These are phyloP conservation scores for Geranium rotundifolium DNA, from an alignment of 345 rosid species.

Conservation along the genomic window DNA sequence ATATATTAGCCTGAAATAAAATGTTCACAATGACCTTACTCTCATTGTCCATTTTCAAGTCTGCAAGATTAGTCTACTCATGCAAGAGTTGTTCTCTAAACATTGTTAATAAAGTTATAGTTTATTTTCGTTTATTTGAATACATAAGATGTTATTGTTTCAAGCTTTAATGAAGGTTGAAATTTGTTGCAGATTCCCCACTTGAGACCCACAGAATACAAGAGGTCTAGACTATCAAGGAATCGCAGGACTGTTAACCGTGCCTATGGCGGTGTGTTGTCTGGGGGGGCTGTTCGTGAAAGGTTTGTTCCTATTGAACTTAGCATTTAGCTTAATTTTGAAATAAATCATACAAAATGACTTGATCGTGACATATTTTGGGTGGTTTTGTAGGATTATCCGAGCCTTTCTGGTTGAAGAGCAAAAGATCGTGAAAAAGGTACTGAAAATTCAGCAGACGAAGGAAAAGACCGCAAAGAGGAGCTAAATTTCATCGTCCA, in stretches of 20 bases:
- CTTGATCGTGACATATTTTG: neutral
- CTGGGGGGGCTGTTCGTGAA: constrained; percentile 62
- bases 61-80: no score
- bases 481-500: neutral
- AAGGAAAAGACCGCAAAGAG: constrained; percentile 46
- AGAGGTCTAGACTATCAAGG: constrained; percentile 49
- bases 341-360: neutral
- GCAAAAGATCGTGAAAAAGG: constrained; percentile 32
- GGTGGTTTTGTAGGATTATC: constrained; percentile 30
- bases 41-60: no score
- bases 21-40: no score
- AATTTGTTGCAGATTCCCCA: constrained; percentile 47
- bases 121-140: no score
- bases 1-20: no score
- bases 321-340: neutral
- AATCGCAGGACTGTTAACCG: constrained; percentile 23
- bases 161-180: neutral
- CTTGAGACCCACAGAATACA: constrained; percentile 67
- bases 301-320: constrained; percentile 26
- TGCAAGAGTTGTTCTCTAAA: no score
- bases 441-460: constrained; percentile 48
- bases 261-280: constrained; percentile 24
- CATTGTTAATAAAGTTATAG: no score
- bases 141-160: neutral
- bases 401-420: constrained; percentile 42